Base-by-base conservation (phyloP, 805 yeast species). In the Nakazawaea holstii region DNA sequence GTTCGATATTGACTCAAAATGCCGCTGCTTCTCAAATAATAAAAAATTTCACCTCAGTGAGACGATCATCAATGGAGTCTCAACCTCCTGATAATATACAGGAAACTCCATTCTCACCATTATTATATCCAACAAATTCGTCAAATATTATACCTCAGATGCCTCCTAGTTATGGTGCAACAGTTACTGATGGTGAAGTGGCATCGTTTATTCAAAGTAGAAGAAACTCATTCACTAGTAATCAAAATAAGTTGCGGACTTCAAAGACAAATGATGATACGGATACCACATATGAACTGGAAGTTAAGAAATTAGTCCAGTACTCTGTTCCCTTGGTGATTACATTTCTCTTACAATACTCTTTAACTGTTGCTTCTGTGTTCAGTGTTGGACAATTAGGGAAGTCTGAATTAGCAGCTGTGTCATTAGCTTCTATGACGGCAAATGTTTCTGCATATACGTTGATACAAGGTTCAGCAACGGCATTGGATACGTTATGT, bases 381-480 rank as follows among this genome's bases (percentile, higher is more conserved):
- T 84, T 86, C 59, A 80, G 86, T 2, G 91, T 84, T 29, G 90
- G 92, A 8, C 78, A 82, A 53, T 70, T 86, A 45, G 91, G 92
- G 2, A 76, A 79, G 33, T 72, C 74, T 24, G 89, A 84, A 54
- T 68, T 86, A 42, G 92, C 90, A 13, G 92, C 89, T 30, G 85
- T 84, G 6, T 79, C 89, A 13, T 65, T 86, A 42, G 84, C 87
- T 14, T 76, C 86, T 17, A 84, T 85, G 89, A 82, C 90, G 4
- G 86, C 88, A 7, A 85, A 84, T 58, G 84, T 86, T 46, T 74
- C 85, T 3, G 91, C 88, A 1, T 77, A 84, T 51, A 86, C 89
- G 33, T 74, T 84, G 9, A 81, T 86, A 53, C 86, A 84, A 55
- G 94, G 92, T 10, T 74, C 84, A 2, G 80, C 89, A n/a, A 84